Base-by-base conservation (phyloP, 768 basidiomycete genomes). In the Stropharia rugosoannulata region DNA sequence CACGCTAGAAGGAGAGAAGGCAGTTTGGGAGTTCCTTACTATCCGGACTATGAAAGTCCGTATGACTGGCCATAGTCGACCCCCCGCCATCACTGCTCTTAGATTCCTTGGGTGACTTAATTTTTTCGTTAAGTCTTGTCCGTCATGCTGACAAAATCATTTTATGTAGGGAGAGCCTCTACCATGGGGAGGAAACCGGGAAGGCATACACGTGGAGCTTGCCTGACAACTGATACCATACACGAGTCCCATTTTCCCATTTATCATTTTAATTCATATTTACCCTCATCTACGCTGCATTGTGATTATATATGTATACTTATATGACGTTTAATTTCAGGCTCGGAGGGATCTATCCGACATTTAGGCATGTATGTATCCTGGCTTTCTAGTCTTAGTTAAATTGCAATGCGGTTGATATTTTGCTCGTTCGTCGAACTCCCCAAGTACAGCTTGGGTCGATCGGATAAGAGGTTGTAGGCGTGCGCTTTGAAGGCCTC, bases 21-120 rank as follows among this genome's bases (percentile, higher is more conserved):
- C 91, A 1, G 73, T 73, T 48, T 95, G 92, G 92, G 79, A 86
- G 63, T 87, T 96, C 70, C 73, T 81, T 9, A 83, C 84, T 12
- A 72, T 92, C 54, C 76, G 88, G 61, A 80, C 79, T 55, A 78
- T 95, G 77, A 83, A 86, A 67, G 79, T 80, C 51, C 76, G 82
- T 62, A 70, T 75, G 60, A 65, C 63, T 12, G 67, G 73, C 15
- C 73, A 72, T 27, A 75, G 75, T 49, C 73, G 80, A 29, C 66
- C 75, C 0, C 81, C 85, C 15, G 77, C 80, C 19, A 78, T 95
- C 49, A 92, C 87, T 1, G 85, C 91, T n/a, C 74, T 97, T 63
- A 83, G 80, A 62, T 96, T 96, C 62, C 73, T 87, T 19, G 91
- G 89, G 94, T 93, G 67, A 52, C 2, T 32, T 32, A 3, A 79